These are phyloP conservation scores for Wickerhamomyces bisporus DNA, from an alignment of 805 yeast species.

Conservation along the genomic window DNA sequence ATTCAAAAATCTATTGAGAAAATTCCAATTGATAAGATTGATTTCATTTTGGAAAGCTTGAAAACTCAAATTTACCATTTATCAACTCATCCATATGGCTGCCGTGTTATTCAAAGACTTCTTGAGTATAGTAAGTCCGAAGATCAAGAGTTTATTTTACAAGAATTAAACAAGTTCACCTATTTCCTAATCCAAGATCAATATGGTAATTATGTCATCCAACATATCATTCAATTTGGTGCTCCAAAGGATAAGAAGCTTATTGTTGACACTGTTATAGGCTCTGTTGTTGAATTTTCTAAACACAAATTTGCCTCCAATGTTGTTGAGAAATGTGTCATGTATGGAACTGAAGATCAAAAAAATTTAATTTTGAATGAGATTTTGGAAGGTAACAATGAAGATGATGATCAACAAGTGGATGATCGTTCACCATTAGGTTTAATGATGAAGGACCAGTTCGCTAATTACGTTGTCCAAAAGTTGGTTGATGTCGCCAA, in stretches of 20 bases:
- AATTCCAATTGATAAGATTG: conserved; percentile 64
- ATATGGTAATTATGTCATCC: conserved; percentile 96
- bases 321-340: conserved; percentile 91
- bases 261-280: conserved; percentile 64
- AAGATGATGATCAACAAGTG: conserved; percentile 35
- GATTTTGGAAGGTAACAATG: conserved; percentile 50
- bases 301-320: conserved; percentile 96
- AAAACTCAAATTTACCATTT: conserved; percentile 70
- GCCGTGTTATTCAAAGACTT: conserved; percentile 91
- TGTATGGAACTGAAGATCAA: conserved; percentile 62
- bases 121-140: conserved; percentile 67
- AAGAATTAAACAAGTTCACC: conserved; percentile 66
- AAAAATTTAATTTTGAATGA: conserved; percentile 58
- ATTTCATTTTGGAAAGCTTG: conserved; percentile 70
- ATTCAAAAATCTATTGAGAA: conserved; percentile 91
- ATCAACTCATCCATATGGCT: conserved; percentile 95
- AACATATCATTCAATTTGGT: conserved; percentile 89
- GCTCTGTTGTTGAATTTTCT: conserved; percentile 74
- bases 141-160: conserved; percentile 64
- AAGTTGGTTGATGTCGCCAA: conserved; percentile 81
- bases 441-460: conserved; percentile 95
- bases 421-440: conserved; percentile 70
- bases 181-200: conserved; percentile 86
- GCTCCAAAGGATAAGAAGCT: conserved; percentile 49
- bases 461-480: conserved; percentile 96